Percentiles rank a stretch among this genome's conserved stretches.
These are phyloP conservation scores for Kwoniella sp. DNA, from an alignment of 768 basidiomycete species.

Conservation along the genomic window DNA sequence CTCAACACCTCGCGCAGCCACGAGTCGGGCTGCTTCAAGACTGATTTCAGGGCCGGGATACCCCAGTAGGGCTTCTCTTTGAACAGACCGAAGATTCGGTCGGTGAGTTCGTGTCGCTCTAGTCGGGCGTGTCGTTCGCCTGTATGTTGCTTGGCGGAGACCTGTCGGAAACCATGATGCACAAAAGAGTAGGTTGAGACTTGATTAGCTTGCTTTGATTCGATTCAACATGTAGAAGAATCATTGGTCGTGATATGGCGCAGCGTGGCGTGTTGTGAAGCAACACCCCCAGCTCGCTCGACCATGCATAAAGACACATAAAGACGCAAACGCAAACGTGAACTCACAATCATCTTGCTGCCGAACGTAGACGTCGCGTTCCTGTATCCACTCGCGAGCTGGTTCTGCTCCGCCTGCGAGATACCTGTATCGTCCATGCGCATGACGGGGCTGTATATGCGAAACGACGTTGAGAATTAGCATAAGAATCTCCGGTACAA, in stretches of 20 bases:
- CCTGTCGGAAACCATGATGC: background rate
- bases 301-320: too few relatives aligned
- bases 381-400: slow-evolving; percentile 41
- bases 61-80: slow-evolving; percentile 76
- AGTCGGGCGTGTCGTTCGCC: slow-evolving; percentile 86
- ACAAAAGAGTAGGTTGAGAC: too few relatives aligned
- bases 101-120: slow-evolving; percentile 82
- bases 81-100: slow-evolving; percentile 78
- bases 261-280: too few relatives aligned
- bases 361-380: slow-evolving; percentile 37
- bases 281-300: too few relatives aligned
- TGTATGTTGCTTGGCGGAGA: slow-evolving; percentile 19
- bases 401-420: slow-evolving; percentile 40
- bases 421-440: slow-evolving; percentile 32
- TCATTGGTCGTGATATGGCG: too few relatives aligned
- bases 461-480: too few relatives aligned
- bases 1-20: slow-evolving; percentile 43
- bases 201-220: too few relatives aligned
- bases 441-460: slow-evolving; percentile 34
- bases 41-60: slow-evolving; percentile 34
- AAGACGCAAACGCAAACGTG: background rate
- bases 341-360: slow-evolving; percentile 37
- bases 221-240: too few relatives aligned
- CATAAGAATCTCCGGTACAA: too few relatives aligned
- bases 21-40: slow-evolving; percentile 41